Conservation (phyloP, 192 early-diverging fungal genomes). For the Lobulomyces angularis region DNA sequence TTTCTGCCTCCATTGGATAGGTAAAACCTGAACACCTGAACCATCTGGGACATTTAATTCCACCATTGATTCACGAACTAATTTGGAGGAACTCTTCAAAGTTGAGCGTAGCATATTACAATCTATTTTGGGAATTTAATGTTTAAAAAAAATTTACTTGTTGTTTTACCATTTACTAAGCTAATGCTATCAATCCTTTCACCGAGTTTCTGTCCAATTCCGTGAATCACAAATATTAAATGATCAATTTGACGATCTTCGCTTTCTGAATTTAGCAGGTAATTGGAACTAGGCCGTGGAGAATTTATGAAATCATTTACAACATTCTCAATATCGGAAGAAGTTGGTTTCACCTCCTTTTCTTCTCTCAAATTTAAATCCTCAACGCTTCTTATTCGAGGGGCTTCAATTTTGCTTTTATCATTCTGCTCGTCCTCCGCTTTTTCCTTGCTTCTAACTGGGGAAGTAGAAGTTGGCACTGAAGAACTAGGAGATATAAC, state of each 20-base stretch:
- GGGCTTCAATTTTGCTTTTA: conserved; percentile 16
- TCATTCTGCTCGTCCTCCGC: conserved; percentile 1
- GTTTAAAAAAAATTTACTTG: conserved; percentile 13
- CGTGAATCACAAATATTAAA: conserved; percentile 71
- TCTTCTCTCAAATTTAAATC: conserved; percentile 28
- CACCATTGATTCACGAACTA: conserved; percentile 11
- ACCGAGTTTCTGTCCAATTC: conserved; percentile 72
- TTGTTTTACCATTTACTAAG: conserved; percentile 32
- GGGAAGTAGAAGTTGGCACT: conserved; percentile 14
- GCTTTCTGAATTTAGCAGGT: conserved; percentile 33
- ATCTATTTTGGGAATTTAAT: conserved; percentile 30
- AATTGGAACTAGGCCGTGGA: conserved; percentile 11
- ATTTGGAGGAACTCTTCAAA: conserved; percentile 34
- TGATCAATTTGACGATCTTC: conserved; percentile 64
- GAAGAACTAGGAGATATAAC: conserved; percentile 18
- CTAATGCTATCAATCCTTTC: conserved; percentile 58
- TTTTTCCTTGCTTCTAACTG: conserved; percentile 16
- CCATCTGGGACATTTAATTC: conserved; percentile 21
- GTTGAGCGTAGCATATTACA: conserved; percentile 57
- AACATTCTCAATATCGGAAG: neutral
- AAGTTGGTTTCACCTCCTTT: conserved; percentile 11
- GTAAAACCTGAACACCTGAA: conserved; percentile 60
- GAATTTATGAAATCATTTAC: neutral
- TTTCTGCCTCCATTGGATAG: conserved; percentile 72
- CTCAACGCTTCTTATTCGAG: conserved; percentile 16